Base-by-base conservation (phyloP, 1,139 yeast genomes). In the Chernovozyma aurita region DNA sequence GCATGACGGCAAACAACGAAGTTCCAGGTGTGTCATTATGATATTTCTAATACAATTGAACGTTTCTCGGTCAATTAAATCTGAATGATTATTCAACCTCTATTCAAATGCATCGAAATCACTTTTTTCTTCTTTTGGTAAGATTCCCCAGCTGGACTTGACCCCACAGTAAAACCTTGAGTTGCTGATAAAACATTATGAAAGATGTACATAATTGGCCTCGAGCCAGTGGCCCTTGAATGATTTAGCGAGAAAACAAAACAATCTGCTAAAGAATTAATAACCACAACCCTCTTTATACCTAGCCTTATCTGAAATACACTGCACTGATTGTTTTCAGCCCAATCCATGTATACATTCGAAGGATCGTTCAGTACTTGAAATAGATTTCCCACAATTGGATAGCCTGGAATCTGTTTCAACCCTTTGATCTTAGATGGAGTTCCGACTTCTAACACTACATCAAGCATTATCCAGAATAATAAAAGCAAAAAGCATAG, bases 161-260 rank as follows among this genome's bases (percentile, higher is more conserved):
- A 80, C 0, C 95, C 95, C 21, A 85, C 70, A 0, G 95, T 85
- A 43, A 73, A 78, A 1, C 80, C 80, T 39, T 78, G 82, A 0
- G 80, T 70, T 4, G 72, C 59, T 0, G 88, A 80, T 2, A 84
- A 74, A 7, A 84, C 63, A 22, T 69, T 63, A 55, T 85, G 94
- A 57, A 85, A 85, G 0, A 88, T 80, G 53, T 78, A 75, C 37
- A 73, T 65, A 18, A 69, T 55, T 0, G 95, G 94, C 31, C 95
- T 60, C 1, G 94, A 84, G 45, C 77, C 78, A 43, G 75, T 74
- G 2, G 80, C 73, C 25, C 65, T 55, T 27, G 79, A 62, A 44
- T 73, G 65, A 24, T 65, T 69, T 15, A 65, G 50, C 85, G 87
- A 83, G 4, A 85, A 56, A 22, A 62, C 57, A 29, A 59, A 55